Base-by-base conservation (phyloP, 2,329 filamentous ascomycete genomes). In the Penicillium paneum region DNA sequence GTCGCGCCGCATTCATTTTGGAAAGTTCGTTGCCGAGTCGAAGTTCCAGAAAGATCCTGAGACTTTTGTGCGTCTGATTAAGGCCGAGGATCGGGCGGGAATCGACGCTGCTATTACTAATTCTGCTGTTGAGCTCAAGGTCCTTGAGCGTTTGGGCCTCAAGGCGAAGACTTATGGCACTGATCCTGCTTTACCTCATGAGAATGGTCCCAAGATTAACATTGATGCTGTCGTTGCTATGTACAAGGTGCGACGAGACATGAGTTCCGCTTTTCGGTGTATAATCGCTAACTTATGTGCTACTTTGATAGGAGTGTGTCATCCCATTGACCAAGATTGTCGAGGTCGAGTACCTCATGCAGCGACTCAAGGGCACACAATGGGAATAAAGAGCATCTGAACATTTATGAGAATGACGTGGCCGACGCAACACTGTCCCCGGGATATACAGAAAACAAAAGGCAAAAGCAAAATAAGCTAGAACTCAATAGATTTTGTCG, bases 321-420 rank as follows among this genome's bases (percentile, higher is more conserved):
- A 99, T 99, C 64, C 94, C 94, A 0, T 76, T 97, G 72, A 99
- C 94, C n/a, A 99, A 99, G 75, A 88, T 91, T 60, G 93, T 99
- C 38, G 94, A 99, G 79, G 91, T 99, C 10, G 94, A 99, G 66
- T 99, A 99, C 72, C 79, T 99, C 64, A 96, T 99, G 90, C 91
- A 97, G 75, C 83, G 94, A 60, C 78, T 99, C 50, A 83, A 77
- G 63, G 77, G 76, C 28, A 80, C 78, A 3, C 58, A 78, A 66
- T 80, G 78, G 78, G 75, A 78, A 59, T 77, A 59, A 70, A 43
- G 11, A 26, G 38, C 24, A 21, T 51, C 39, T 52, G 34, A 19
- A 54, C 50, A 62, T 54, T 52, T 49, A 62, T 49, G 35, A 35
- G 51, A 50, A 49, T 56, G 41, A 62, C 46, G 35, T 36, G 51